Conservation (phyloP, 192 early-diverging fungal genomes). For the Backusella australiensis region DNA sequence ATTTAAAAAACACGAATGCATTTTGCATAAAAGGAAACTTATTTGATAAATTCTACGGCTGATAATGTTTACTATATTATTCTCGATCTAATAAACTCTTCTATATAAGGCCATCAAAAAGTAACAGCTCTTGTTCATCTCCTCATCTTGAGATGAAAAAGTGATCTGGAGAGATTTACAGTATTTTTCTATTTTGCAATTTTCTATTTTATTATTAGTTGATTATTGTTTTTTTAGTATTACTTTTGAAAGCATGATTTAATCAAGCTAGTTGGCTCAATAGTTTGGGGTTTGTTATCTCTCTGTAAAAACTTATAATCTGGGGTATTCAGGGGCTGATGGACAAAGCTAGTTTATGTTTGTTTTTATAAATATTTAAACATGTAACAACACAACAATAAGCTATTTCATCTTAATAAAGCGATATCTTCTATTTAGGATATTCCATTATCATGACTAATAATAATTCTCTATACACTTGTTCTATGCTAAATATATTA, state of each 20-base stretch:
- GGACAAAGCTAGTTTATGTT: not conserved
- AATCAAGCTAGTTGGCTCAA: not conserved
- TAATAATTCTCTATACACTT: not conserved
- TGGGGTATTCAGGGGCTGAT: not conserved
- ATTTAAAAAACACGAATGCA: not conserved
- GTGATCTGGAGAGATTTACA: not conserved
- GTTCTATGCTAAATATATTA: not conserved
- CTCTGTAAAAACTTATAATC: not conserved
- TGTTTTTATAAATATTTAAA: not conserved
- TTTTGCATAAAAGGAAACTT: slow-evolving; percentile 6
- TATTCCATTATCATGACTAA: not conserved
- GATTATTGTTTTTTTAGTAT: not conserved
- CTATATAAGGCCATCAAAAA: not conserved
- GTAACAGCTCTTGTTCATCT: not conserved
- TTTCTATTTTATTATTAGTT: not conserved
- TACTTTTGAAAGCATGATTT: not conserved
- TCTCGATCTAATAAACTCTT: not conserved
- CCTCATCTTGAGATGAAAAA: not conserved
- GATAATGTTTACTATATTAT: not conserved
- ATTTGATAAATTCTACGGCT: not conserved
- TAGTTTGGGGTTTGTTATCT: slow-evolving; percentile 4
- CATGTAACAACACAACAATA: not conserved
- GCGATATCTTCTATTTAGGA: not conserved
- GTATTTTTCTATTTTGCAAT: not conserved
- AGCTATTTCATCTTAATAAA: not conserved